Evolutionary conservation across 768 basidiomycete species (phyloP), one percentile per base, ranked within the genome.

Genomic region (Mycena vitilis): DNA sequence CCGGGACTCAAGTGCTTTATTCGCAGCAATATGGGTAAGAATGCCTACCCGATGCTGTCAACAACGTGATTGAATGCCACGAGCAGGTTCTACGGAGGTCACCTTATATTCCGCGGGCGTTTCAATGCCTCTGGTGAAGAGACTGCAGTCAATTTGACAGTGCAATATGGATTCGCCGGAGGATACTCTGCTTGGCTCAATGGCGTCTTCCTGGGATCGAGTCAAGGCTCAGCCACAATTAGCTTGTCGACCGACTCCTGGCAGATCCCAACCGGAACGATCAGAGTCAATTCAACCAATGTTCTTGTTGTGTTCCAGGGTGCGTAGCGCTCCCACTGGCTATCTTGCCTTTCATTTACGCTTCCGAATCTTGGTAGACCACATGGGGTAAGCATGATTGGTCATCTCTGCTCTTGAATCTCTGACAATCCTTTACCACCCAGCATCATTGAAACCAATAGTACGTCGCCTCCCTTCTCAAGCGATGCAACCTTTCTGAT

Each of bases 141-240:
- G 75, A 86, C 81, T 0, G 84, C 80, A 7, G 77, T 88, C 60
- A 78, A 70, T 25, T 75, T 84, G 15, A 80, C 84, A 25, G 81
- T 88, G 7, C 85, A 86, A 73, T 86, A 83, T 56, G 86, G 87
- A 6, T 75, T 76, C 65, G 85, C 85, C 6, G 86, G 86, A 18
- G 86, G 85, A 18, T 88, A 87, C 75, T 84, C 85, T 34, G 81
- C 82, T 23, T 88, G 79, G 83, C 69, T 86, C 30, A 86, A 86
- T 62, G 83, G 84, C 5, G 73, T 80, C 6, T 86, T 86, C 76
- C 74, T 86, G 42, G 86, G 86, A 12, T 86, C 85, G 9, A 82
- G 79, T 67, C 82, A 83, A 75, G 85, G 84, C 38, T 81, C 63
- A 61, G 63, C 82, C 4, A 80, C 84, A 2, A 74, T 84, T 48